Evolutionary conservation across 2,329 filamentous ascomycete species (phyloP).

Genomic region (Talaromyces sp.): DNA sequence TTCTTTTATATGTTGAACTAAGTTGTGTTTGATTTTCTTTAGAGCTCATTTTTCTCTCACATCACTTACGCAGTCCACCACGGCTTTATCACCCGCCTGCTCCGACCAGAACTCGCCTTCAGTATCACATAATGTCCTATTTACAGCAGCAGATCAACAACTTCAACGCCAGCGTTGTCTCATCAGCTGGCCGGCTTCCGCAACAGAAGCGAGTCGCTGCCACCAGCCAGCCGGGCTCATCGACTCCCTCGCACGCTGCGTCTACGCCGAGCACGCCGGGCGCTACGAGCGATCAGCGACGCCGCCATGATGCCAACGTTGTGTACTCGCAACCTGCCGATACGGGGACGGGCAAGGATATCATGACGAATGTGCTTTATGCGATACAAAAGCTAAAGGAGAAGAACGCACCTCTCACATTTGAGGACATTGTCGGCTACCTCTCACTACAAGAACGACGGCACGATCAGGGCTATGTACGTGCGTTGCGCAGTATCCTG

Average conservation of each 20-base stretch:
- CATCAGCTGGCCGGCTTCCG: conserved; percentile 60
- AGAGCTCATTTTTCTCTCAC: background rate
- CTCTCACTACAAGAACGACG: conserved; percentile 63
- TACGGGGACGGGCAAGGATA: conserved; percentile 69
- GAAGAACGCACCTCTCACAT: conserved; percentile 61
- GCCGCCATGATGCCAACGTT: conserved; percentile 50
- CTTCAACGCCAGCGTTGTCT: conserved; percentile 57
- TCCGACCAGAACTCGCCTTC: background rate
- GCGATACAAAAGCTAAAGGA: conserved; percentile 76
- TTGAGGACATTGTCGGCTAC: conserved; percentile 73
- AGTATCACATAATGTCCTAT: conserved; percentile 52
- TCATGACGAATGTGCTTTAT: conserved; percentile 83
- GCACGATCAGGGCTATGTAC: conserved; percentile 53
- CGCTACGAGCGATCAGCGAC: conserved; percentile 40
- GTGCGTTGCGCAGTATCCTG: conserved; percentile 62
- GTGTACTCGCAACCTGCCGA: conserved; percentile 72
- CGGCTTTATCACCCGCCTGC: background rate
- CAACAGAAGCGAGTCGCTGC: conserved; percentile 44
- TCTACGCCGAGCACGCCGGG: conserved; percentile 29
- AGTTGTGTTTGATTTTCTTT: background rate
- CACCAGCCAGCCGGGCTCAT: conserved; percentile 41
- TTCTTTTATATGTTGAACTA: background rate
- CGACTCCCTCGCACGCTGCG: conserved; percentile 52
- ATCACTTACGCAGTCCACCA: background rate
- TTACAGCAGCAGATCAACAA: conserved; percentile 60